Percentiles rank a stretch among this genome's conserved stretches.
Conservation (phyloP, 495 filamentous ascomycete genomes). For the Cudoniella acicularis region DNA sequence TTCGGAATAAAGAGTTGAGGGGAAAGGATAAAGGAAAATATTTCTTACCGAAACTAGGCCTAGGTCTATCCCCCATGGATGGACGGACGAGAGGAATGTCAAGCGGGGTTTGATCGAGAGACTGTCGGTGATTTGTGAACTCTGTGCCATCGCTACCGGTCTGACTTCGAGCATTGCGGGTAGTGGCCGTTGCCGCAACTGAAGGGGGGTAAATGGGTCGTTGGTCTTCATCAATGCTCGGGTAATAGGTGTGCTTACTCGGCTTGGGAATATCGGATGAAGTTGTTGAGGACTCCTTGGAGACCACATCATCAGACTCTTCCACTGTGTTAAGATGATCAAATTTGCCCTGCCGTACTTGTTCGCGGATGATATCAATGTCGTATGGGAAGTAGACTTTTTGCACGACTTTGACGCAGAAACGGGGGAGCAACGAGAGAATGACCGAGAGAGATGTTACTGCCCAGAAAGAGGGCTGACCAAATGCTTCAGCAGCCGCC, state of each 20-base stretch:
- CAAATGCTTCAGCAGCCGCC: constrained; percentile 74
- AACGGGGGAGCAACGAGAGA: constrained; percentile 79
- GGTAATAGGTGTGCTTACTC: constrained; percentile 53
- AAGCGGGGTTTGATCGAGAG: constrained; percentile 23
- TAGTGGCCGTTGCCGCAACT: constrained; percentile 67
- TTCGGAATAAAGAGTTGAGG: too few species aligned
- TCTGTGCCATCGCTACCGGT: constrained; percentile 93
- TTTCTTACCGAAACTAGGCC: constrained; percentile 77
- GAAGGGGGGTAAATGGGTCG: constrained; percentile 91
- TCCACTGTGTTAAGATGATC: constrained; percentile 53
- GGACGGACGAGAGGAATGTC: constrained; percentile 53
- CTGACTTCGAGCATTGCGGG: constrained; percentile 78
- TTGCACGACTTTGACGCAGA: constrained; percentile 78
- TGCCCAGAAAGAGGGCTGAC: constrained; percentile 81
- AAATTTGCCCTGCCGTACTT: constrained; percentile 77
- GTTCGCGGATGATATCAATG: constrained; percentile 94
- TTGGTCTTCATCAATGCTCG: constrained; percentile 72
- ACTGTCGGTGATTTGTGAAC: constrained; percentile 61
- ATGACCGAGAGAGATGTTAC: constrained; percentile 68
- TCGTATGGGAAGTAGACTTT: constrained; percentile 92
- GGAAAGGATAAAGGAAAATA: too few species aligned
- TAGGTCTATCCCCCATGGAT: constrained; percentile 57
- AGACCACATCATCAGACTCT: constrained; percentile 17
- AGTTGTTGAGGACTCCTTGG: constrained; percentile 25
- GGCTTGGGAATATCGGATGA: constrained; percentile 66